Conservation (phyloP, 2,329 filamentous ascomycete species). For the Daldinia eschscholtzii region DNA sequence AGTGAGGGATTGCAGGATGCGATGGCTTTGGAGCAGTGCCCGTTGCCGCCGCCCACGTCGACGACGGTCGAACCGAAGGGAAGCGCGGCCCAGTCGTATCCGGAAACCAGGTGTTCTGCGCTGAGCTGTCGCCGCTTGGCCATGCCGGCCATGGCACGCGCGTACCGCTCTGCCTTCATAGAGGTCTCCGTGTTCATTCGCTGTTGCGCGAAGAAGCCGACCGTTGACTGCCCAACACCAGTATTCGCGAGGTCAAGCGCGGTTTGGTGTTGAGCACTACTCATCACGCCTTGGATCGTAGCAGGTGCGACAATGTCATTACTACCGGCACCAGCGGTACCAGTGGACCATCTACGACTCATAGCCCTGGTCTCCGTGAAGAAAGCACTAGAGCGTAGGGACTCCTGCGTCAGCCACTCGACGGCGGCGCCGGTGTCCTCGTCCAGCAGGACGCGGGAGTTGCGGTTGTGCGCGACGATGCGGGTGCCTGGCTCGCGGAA, state of each 20-base stretch:
- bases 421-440: slow-evolving; percentile 42
- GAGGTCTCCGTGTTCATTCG: slow-evolving; percentile 22
- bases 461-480: slow-evolving; percentile 43
- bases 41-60: slow-evolving; percentile 50
- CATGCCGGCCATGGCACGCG: slow-evolving; percentile 45
- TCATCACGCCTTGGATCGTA: slow-evolving; percentile 1
- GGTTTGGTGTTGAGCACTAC: slow-evolving; percentile 10
- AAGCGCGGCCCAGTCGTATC: slow-evolving; percentile 40
- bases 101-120: slow-evolving; percentile 37
- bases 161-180: slow-evolving; percentile 41
- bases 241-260: slow-evolving; percentile 22
- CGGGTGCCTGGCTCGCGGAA: slow-evolving; percentile 44
- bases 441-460: slow-evolving; percentile 43
- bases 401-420: slow-evolving; percentile 43
- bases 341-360: slow-evolving; percentile 30
- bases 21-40: slow-evolving; percentile 49
- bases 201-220: slow-evolving; percentile 32
- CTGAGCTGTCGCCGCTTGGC: slow-evolving; percentile 40
- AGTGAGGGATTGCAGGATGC: slow-evolving; percentile 46
- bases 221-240: slow-evolving; percentile 24
- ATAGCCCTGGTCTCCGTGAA: slow-evolving; percentile 39
- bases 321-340: slow-evolving; percentile 11
- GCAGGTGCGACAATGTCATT: neutral
- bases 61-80: slow-evolving; percentile 31
- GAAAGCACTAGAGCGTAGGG: slow-evolving; percentile 39